Evolutionary conservation across 192 early-diverging fungal genomes (phyloP).

Genomic region (Backusella tuberculispora): DNA sequence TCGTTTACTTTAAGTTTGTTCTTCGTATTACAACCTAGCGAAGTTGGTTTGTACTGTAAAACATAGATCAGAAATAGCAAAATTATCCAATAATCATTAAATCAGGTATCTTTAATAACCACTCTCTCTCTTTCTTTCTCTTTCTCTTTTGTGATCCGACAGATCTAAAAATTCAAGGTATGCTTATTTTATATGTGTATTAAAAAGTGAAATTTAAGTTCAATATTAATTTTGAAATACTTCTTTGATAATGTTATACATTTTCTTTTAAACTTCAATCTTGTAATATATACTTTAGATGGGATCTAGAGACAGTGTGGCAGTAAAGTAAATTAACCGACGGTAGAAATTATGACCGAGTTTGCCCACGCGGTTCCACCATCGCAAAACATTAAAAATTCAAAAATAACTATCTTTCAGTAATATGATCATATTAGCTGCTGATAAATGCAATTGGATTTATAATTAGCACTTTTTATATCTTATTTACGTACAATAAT

Average conservation of each 20-base stretch:
- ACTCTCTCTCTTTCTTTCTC: not conserved
- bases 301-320: not conserved
- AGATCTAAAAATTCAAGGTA: not conserved
- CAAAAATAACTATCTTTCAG: not conserved
- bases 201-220: not conserved
- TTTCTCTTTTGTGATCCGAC: not conserved
- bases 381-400: not conserved
- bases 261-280: not conserved
- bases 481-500: not conserved
- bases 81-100: slow-evolving; percentile 6
- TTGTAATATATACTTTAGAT: not conserved
- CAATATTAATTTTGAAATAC: not conserved
- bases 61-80: slow-evolving; percentile 8
- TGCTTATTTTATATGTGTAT: not conserved
- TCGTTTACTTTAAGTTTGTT: not conserved
- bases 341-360: slow-evolving; percentile 5
- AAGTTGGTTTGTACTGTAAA: slow-evolving; percentile 2
- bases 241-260: not conserved
- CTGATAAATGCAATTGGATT: slow-evolving; percentile 2
- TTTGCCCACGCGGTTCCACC: slow-evolving; percentile 3
- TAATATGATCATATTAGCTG: not conserved
- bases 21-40: not conserved
- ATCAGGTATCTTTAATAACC: not conserved
- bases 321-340: not conserved
- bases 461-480: slow-evolving; percentile 8